Percentiles rank a stretch among this genome's conserved stretches.
Evolutionary conservation across 1,284 basidiomycete genomes (phyloP).

Genomic region (Cystobasidium slooffiae): DNA sequence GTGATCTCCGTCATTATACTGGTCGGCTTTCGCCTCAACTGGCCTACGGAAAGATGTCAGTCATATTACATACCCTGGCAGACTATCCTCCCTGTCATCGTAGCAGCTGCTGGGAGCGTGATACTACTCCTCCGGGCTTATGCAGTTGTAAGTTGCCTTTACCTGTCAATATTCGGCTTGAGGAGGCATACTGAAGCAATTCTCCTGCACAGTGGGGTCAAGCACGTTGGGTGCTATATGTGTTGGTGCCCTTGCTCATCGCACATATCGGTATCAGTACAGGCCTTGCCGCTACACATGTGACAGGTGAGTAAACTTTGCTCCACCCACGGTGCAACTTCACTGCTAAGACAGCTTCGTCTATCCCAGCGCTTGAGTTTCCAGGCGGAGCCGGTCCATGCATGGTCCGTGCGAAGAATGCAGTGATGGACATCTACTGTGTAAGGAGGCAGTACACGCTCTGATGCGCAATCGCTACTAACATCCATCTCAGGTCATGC

Average conservation of each 20-base stretch:
- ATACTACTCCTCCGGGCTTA: constrained; percentile 18
- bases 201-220: background rate
- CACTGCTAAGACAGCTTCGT: background rate
- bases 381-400: constrained; percentile 21
- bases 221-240: constrained; percentile 16
- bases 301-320: background rate
- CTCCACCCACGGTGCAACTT: background rate
- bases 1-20: constrained; percentile 20
- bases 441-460: background rate
- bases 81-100: constrained; percentile 17
- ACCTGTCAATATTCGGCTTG: background rate
- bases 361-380: constrained; percentile 1
- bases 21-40: constrained; percentile 20
- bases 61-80: constrained; percentile 24
- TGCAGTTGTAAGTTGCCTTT: constrained; percentile 16
- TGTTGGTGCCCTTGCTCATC: constrained; percentile 5
- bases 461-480: background rate
- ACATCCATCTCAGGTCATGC: constrained; percentile 8
- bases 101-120: constrained; percentile 19
- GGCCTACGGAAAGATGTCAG: constrained; percentile 17
- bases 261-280: constrained; percentile 9
- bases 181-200: background rate
- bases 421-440: constrained; percentile 31
- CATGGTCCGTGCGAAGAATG: constrained; percentile 11
- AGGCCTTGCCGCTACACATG: constrained; percentile 15